Percentiles rank a stretch among this genome's conserved stretches.
These are phyloP conservation scores for Saccharomycopsis capsularis DNA, from an alignment of 805 yeast genomes.

Conservation along the genomic window DNA sequence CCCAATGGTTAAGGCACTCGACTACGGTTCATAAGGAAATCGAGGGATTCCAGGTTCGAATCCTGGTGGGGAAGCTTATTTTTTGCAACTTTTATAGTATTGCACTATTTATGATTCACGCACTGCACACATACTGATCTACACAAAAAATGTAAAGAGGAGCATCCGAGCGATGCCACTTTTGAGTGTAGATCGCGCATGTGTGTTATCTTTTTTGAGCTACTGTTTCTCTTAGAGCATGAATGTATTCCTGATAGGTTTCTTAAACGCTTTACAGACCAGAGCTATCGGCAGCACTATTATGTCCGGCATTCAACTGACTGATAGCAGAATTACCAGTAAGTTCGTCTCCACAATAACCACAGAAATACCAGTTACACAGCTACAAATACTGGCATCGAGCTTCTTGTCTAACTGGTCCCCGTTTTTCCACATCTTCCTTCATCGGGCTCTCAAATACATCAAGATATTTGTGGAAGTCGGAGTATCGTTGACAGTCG, in stretches of 20 bases:
- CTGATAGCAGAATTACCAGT: no score
- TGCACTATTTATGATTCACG: no score
- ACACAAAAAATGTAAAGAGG: no score
- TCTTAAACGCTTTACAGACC: not conserved
- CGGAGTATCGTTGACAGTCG: slow-evolving; percentile 14
- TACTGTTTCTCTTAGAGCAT: not conserved
- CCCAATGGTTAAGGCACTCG: slow-evolving; percentile 23
- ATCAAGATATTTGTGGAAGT: slow-evolving; percentile 16
- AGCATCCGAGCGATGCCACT: no score
- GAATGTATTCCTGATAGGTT: not conserved
- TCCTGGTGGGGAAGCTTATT: slow-evolving; percentile 23
- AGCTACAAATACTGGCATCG: not conserved
- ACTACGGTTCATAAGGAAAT: slow-evolving; percentile 19
- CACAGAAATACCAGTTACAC: no score
- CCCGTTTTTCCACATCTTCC: not conserved
- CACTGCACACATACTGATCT: no score
- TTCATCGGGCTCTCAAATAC: not conserved
- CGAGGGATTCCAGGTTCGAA: slow-evolving; percentile 24
- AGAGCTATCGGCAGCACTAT: not conserved
- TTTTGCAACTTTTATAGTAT: not conserved
- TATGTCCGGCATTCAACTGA: not conserved
- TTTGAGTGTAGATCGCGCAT: no score
- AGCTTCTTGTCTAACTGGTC: not conserved
- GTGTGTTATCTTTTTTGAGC: not conserved
- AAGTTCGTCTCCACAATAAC: no score